phyloP scores from a whole-genome alignment of 2,329 filamentous ascomycete species.

The Hymenoscyphus linearis region DNA sequence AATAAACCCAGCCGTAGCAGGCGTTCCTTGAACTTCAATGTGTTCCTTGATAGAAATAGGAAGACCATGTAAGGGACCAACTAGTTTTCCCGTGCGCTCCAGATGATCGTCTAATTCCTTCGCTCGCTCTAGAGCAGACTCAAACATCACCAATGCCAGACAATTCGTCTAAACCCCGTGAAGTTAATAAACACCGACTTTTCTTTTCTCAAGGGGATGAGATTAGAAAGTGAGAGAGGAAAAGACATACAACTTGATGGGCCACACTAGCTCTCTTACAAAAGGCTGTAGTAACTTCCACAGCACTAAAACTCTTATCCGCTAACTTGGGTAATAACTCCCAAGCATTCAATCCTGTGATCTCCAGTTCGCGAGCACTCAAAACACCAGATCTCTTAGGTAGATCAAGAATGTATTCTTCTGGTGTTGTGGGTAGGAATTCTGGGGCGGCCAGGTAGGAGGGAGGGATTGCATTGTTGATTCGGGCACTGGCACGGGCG shows the following conservation, averaged over 20 bases:
- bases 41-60: slow-evolving; percentile 41
- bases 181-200: too few species aligned
- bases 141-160: slow-evolving; percentile 12
- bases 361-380: slow-evolving; percentile 40
- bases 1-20: slow-evolving; percentile 4
- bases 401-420: slow-evolving; percentile 4
- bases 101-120: slow-evolving; percentile 12
- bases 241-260: slow-evolving; percentile 42
- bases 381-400: slow-evolving; percentile 4
- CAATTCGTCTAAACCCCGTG: slow-evolving; percentile 22
- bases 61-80: slow-evolving; percentile 57
- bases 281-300: slow-evolving; percentile 44
- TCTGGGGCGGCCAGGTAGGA: neutral
- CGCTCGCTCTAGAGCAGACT: slow-evolving; percentile 11
- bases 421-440: neutral
- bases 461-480: neutral
- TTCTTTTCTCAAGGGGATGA: too few species aligned
- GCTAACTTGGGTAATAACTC: slow-evolving; percentile 28
- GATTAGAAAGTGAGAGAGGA: neutral
- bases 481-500: neutral
- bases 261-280: slow-evolving; percentile 47
- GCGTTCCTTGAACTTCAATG: slow-evolving; percentile 10
- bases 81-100: slow-evolving; percentile 29
- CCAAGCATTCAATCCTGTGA: slow-evolving; percentile 34
- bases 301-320: slow-evolving; percentile 39